Evolutionary conservation across 805 yeast genomes (phyloP).

Genomic region (Kazachstania kunashirensis): DNA sequence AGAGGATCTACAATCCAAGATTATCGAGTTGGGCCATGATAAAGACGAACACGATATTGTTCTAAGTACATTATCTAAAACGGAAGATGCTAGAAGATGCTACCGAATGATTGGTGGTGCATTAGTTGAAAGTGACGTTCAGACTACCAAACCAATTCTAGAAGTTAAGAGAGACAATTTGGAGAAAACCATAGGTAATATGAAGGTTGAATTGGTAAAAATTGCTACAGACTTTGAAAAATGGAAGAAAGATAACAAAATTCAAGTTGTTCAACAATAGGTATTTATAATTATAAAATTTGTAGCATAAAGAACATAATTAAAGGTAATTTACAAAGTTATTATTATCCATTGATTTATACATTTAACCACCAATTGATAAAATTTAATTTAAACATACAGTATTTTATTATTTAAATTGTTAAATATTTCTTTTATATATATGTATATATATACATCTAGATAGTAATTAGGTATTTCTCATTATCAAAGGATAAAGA

Average conservation of each 20-base stretch:
- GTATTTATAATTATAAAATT: neutral
- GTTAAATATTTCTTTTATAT: too few relatives aligned
- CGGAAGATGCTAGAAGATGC: constrained; percentile 62
- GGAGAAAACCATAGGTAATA: constrained; percentile 18
- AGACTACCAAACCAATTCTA: constrained; percentile 59
- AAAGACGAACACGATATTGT: constrained; percentile 45
- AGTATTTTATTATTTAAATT: too few relatives aligned
- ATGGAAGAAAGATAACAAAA: constrained; percentile 30
- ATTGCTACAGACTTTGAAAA: constrained; percentile 26
- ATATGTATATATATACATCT: too few relatives aligned
- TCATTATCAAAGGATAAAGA: too few relatives aligned
- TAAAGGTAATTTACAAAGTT: too few relatives aligned
- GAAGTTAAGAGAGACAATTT: constrained; percentile 46
- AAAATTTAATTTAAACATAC: too few relatives aligned
- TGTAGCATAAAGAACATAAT: too few relatives aligned
- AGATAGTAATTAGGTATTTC: too few relatives aligned
- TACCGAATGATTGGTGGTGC: constrained; percentile 94
- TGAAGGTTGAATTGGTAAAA: constrained; percentile 24
- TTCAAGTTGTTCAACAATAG: constrained; percentile 27
- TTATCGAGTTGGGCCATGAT: constrained; percentile 41
- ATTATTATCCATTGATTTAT: too few relatives aligned
- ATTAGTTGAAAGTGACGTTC: constrained; percentile 70
- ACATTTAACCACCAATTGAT: too few relatives aligned
- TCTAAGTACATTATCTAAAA: constrained; percentile 42
- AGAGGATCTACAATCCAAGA: constrained; percentile 37